These are phyloP conservation scores for Medakamo hakoo DNA, from an alignment of 139 green algal genomes.

Conservation along the genomic window DNA sequence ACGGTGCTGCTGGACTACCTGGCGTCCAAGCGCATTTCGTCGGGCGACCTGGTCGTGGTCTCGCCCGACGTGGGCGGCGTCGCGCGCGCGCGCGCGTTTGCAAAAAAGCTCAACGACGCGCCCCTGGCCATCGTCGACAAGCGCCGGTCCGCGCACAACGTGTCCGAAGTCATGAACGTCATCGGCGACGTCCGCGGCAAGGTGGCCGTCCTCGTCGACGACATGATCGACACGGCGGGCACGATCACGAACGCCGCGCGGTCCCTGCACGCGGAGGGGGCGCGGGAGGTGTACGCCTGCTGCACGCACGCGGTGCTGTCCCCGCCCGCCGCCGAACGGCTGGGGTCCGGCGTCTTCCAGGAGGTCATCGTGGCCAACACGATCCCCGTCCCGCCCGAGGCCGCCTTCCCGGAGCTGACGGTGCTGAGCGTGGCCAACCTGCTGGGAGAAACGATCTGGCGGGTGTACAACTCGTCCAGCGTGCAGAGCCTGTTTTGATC, in stretches of 20 bases:
- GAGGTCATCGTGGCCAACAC: constrained; percentile 99
- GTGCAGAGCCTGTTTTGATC: constrained; percentile 43
- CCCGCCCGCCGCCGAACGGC: constrained; percentile 79
- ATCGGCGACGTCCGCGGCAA: constrained; percentile 97
- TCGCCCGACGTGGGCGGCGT: constrained; percentile 97
- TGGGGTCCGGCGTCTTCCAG: constrained; percentile 75
- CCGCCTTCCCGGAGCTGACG: constrained; percentile 90
- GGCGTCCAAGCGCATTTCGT: constrained; percentile 84
- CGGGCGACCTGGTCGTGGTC: constrained; percentile 88
- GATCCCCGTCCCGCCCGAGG: constrained; percentile 60
- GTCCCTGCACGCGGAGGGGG: constrained; percentile 66
- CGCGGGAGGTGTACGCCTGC: constrained; percentile 86
- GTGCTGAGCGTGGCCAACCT: constrained; percentile 92
- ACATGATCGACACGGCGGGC: constrained; percentile 98
- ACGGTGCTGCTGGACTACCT: constrained; percentile 96
- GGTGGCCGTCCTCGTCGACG: constrained; percentile 95
- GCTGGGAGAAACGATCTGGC: constrained; percentile 96
- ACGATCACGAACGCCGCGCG: constrained; percentile 93
- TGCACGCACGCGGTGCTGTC: constrained; percentile 92
- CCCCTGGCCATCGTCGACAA: constrained; percentile 99
- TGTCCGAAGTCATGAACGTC: constrained; percentile 98
- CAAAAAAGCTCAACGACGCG: constrained; percentile 97
- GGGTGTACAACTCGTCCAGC: constrained; percentile 81
- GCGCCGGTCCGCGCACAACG: constrained; percentile 85
- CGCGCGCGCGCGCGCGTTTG: constrained; percentile 86